phyloP scores from a whole-genome alignment of 2,329 filamentous ascomycete genomes.

The Aaosphaeria pasadenensis region DNA sequence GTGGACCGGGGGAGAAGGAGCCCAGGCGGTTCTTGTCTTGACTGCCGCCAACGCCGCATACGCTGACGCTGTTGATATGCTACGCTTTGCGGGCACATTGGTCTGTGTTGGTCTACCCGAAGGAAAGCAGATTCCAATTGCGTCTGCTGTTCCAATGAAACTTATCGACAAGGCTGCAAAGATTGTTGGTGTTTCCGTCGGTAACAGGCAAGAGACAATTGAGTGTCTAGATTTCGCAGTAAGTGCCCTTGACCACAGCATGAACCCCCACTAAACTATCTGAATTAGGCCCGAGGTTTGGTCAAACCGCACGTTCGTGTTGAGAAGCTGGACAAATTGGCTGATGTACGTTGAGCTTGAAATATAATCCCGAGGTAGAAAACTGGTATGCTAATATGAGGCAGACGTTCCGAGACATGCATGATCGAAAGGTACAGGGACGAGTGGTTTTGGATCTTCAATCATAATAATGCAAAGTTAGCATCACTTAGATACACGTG shows the following conservation, averaged over 20 bases:
- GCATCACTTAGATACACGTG: too few species aligned
- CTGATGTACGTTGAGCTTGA: conserved; percentile 16
- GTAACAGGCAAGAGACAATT: conserved; percentile 47
- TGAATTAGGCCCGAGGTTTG: conserved; percentile 19
- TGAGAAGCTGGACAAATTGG: conserved; percentile 49
- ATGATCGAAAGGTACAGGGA: conserved; percentile 44
- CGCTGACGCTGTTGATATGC: conserved; percentile 37
- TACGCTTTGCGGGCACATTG: conserved; percentile 45
- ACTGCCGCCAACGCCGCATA: conserved; percentile 49
- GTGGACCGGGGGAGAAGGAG: conserved; percentile 57
- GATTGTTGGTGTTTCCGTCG: conserved; percentile 47
- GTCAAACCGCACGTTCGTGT: conserved; percentile 48
- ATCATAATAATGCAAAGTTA: too few species aligned
- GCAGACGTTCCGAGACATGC: conserved; percentile 44
- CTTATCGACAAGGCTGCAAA: conserved; percentile 42
- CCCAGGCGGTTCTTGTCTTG: conserved; percentile 58
- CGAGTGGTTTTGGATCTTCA: conserved; percentile 47
- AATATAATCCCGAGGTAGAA: too few species aligned
- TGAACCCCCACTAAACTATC: too few species aligned
- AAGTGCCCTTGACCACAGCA: not conserved
- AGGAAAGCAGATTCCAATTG: conserved; percentile 45
- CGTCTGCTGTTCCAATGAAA: conserved; percentile 38
- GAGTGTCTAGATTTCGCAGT: conserved; percentile 47
- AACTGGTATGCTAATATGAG: too few species aligned
- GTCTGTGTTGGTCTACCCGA: conserved; percentile 49